Base-by-base conservation (phyloP, 805 yeast genomes). In the Torulaspora gathmanii region DNA sequence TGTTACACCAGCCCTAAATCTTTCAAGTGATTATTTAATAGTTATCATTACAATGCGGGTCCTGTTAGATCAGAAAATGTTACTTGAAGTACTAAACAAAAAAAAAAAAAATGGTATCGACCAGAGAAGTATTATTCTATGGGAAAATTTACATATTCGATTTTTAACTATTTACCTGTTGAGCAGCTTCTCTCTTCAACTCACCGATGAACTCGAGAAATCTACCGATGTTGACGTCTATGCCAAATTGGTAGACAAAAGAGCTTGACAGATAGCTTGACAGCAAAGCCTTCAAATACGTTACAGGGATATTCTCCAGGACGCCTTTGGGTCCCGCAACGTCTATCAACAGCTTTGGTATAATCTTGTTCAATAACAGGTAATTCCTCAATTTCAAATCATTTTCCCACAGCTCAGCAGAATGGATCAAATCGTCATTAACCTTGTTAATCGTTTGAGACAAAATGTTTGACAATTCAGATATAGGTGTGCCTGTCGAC, bases 201-300 rank as follows among this genome's bases (percentile, higher is more conserved):
- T 74, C 70, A 37, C 83, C 78, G 50, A 82, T 79, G 58, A 76
- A 83, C 59, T 82, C 88, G 63, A 83, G 75, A 67, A 83, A 83
- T 55, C 74, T 80, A 43, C 87, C 87, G 25, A 86, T 95, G 65
- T 87, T 86, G 37, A 91, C 80, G 50, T 79, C 86, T 35, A 58
- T 54, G 45, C 96, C 96, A 60, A 82, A 75, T 22, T 84, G 73
- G 68, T 89, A 89, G 44, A 89, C 95, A 66, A 85, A 89, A 37
- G 83, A 75, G 37, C 95, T 84, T 9, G 95, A 89, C 57, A 89
- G 73, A 60, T 80, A 83, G 28, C 93, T 83, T 36, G 95, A 95
- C 61, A 91, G 86, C 55, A 91, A 78, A 3, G 96, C 95, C 61
- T 80, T 82, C 63, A 91, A 73, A 65, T 91, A 93, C 42, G 95